phyloP scores from a whole-genome alignment of 371 early-diverging fungal genomes.

The Mucor lusitanicus region DNA sequence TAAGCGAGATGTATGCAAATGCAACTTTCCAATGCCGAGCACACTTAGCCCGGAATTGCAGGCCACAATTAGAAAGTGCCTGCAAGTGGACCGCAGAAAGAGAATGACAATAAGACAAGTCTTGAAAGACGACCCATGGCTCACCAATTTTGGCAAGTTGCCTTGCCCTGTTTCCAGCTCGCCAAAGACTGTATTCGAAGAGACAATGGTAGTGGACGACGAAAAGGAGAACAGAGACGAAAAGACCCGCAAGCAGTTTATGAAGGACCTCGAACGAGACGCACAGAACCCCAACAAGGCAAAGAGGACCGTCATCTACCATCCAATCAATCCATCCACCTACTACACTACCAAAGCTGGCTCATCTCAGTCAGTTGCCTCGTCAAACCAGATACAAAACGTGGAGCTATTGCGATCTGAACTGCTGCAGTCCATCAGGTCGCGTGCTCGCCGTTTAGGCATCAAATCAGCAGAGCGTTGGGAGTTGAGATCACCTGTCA shows the following conservation, averaged over 20 bases:
- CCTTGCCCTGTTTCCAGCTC: constrained; percentile 23
- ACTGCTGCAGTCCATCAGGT: constrained; percentile 38
- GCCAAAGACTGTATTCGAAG: constrained; percentile 23
- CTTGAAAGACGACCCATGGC: constrained; percentile 58
- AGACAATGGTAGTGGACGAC: constrained; percentile 17
- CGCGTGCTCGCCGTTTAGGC: constrained; percentile 32
- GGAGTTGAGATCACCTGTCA: constrained; percentile 22
- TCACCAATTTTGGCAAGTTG: constrained; percentile 37
- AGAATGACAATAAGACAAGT: constrained; percentile 48
- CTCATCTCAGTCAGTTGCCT: constrained; percentile 1
- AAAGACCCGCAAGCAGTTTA: constrained; percentile 16
- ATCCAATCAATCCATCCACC: constrained; percentile 43
- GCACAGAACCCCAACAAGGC: constrained; percentile 8
- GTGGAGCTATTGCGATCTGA: constrained; percentile 44
- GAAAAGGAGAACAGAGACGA: constrained; percentile 18
- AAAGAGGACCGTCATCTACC: constrained; percentile 38
- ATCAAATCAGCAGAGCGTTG: constrained; percentile 40
- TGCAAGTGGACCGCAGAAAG: constrained; percentile 51
- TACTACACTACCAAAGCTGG: constrained; percentile 41
- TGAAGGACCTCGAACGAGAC: constrained; percentile 14
- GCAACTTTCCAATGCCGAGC: constrained; percentile 57
- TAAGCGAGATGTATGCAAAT: constrained; percentile 66
- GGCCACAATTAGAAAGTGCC: constrained; percentile 54
- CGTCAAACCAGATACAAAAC: constrained; percentile 18
- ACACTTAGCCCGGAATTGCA: constrained; percentile 47